Evolutionary conservation across 768 basidiomycete genomes (phyloP).

Genomic region (Hirschioporus abietinus): DNA sequence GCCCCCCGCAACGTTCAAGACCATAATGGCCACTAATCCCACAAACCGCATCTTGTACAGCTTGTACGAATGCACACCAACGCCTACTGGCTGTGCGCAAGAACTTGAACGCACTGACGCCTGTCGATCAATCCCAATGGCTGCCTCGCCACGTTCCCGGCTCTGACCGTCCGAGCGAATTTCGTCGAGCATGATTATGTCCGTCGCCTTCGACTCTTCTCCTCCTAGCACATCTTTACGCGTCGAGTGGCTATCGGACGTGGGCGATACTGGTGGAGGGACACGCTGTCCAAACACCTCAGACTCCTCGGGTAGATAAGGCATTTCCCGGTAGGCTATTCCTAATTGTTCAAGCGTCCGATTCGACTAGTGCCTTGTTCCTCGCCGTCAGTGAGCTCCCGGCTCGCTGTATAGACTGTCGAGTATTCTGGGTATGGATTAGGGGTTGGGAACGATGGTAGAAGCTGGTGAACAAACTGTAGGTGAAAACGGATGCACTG

Average conservation of each 20-base stretch:
- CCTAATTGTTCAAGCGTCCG: not conserved
- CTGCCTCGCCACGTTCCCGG: not conserved
- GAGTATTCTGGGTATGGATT: not conserved
- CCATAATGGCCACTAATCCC: conserved; percentile 17
- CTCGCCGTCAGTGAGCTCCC: not conserved
- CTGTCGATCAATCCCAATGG: not conserved
- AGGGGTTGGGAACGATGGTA: not conserved
- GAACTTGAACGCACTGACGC: not conserved
- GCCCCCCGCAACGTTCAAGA: conserved; percentile 57
- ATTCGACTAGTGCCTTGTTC: not conserved
- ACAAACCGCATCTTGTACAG: conserved; percentile 1
- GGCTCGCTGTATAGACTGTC: not conserved
- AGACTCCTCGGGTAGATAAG: not conserved
- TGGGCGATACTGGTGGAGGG: not conserved
- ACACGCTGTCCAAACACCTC: not conserved
- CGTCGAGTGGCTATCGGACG: not conserved
- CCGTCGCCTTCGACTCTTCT: not conserved
- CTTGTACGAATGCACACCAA: not conserved
- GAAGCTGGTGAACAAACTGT: not conserved
- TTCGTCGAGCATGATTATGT: not conserved
- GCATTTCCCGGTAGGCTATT: not conserved
- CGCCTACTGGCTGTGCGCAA: not conserved
- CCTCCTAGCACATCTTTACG: not conserved
- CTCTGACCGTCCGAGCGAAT: not conserved
- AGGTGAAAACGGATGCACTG: not conserved